Evolutionary conservation across 306 rosid species (phyloP), one percentile per base, ranked within the genome.

Genomic region (Cucurbita pepo): DNA sequence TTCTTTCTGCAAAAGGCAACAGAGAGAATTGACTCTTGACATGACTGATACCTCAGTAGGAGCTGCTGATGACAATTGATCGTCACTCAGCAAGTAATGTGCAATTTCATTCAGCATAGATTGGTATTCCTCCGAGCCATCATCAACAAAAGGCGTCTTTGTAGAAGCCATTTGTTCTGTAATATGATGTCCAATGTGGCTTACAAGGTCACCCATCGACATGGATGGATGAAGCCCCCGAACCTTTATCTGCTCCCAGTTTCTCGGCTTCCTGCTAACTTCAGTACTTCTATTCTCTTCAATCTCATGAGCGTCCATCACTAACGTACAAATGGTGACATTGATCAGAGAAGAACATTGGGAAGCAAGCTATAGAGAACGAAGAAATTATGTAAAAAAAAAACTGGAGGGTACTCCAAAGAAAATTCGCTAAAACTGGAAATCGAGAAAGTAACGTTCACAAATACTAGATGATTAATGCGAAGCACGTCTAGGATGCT

Each of bases 11-110:
- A 89, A 73, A 54, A 91, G 96, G 81, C 90, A 89, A 58, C 84
- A 85, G 18, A 91, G 88, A 73, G 97, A 91, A 81, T 91, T 77
- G 79, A 91, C 97, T 88, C 96, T 84, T 60, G 97, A 65, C 96
- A 91, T 91, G 48, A 91, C 84, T 56, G 90, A 89, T 66, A 82
- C 83, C 81, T 91, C 97, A 71, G 89, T 96, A 7, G 96, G 84
- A 69, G 83, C 59, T 25, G 74, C 76, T 30, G 85, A 48, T 30
- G 85, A 48, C 19, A 64, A 82, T 78, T 89, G 96, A 55, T 81
- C 86, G 85, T 91, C 97, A 52, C 37, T 87, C 52, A 89, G 88
- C 73, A 91, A 81, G 84, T 84, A 82, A 57, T 83, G 87, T 14
- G 93, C 81, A 78, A 91, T 76, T 69, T 84, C 93, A 74, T 89